phyloP scores from a whole-genome alignment of 1,139 yeast species.

The Saccharomyces hybrid region DNA sequence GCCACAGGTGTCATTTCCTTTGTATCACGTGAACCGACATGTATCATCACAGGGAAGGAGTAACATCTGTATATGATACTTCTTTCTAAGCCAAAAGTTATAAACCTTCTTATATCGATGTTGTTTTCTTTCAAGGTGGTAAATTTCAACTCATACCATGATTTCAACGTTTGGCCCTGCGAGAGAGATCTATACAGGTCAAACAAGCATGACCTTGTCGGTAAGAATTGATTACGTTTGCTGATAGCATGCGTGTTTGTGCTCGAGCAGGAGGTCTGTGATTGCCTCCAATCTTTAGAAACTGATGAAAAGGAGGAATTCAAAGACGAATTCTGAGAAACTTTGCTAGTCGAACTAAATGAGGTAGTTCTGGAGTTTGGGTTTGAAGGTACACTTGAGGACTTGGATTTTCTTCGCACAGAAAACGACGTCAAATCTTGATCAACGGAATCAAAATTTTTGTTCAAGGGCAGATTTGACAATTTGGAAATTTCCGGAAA shows the following conservation, averaged over 20 bases:
- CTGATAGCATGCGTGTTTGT: conserved; percentile 12
- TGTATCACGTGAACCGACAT: conserved; percentile 34
- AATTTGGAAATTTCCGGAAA: conserved; percentile 23
- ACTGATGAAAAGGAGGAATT: conserved; percentile 3
- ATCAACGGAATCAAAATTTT: conserved; percentile 1
- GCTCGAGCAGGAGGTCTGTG: conserved; percentile 20
- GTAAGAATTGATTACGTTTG: conserved; percentile 35
- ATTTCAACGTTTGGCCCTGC: conserved; percentile 69
- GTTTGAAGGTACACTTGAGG: not conserved
- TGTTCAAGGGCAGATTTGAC: conserved; percentile 25
- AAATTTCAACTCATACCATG: conserved; percentile 70
- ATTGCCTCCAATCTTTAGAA: conserved; percentile 13
- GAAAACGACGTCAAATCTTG: conserved; percentile 12
- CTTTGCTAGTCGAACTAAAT: conserved; percentile 8
- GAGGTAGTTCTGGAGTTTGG: conserved; percentile 11
- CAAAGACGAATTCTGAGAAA: conserved; percentile 5
- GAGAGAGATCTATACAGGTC: conserved; percentile 68
- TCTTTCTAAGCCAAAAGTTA: conserved; percentile 78
- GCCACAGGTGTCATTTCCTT: conserved; percentile 16
- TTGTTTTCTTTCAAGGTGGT: conserved; percentile 50
- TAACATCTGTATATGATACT: conserved; percentile 77
- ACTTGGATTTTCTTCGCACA: not conserved
- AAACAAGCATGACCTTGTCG: conserved; percentile 61
- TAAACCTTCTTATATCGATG: conserved; percentile 75
- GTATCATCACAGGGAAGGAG: conserved; percentile 55